A percentile compares a stretch with the other conserved stretches of the same genome.
Conservation (phyloP, 1,139 yeast species). For the Wickerhamomyces sp. region DNA sequence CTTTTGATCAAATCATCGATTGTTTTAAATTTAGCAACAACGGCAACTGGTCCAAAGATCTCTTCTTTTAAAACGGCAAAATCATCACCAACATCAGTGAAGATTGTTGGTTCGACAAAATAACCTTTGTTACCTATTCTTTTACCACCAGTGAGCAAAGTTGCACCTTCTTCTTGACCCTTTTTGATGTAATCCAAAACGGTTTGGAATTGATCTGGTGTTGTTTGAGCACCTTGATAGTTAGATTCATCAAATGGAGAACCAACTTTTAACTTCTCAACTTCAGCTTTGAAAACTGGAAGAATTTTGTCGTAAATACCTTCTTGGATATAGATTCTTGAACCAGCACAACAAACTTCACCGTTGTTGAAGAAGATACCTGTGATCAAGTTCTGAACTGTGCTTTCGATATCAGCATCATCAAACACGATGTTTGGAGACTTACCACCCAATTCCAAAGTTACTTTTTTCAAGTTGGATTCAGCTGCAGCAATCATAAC, state of each 20-base stretch:
- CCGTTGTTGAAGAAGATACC: constrained; percentile 82
- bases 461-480: constrained; percentile 69
- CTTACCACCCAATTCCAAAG: constrained; percentile 84
- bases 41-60: constrained; percentile 84
- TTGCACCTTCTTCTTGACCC: constrained; percentile 76
- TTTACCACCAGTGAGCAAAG: constrained; percentile 71
- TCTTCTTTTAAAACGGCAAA: constrained; percentile 75
- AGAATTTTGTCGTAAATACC: constrained; percentile 65
- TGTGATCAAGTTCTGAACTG: constrained; percentile 53
- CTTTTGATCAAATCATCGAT: constrained; percentile 62
- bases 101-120: constrained; percentile 76
- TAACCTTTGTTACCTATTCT: constrained; percentile 65
- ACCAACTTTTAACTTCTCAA: constrained; percentile 55
- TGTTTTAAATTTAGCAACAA: constrained; percentile 66
- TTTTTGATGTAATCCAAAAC: constrained; percentile 65
- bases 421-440: constrained; percentile 76
- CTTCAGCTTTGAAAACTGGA: constrained; percentile 47
- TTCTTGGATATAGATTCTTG: constrained; percentile 76
- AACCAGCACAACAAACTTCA: constrained; percentile 87
- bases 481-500: constrained; percentile 70
- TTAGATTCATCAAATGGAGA: constrained; percentile 68
- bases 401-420: constrained; percentile 62
- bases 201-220: constrained; percentile 68
- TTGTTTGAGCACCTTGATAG: constrained; percentile 86
- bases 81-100: constrained; percentile 61